Conservation (phyloP, 371 early-diverging fungal species). For the Zychaea mexicana region DNA sequence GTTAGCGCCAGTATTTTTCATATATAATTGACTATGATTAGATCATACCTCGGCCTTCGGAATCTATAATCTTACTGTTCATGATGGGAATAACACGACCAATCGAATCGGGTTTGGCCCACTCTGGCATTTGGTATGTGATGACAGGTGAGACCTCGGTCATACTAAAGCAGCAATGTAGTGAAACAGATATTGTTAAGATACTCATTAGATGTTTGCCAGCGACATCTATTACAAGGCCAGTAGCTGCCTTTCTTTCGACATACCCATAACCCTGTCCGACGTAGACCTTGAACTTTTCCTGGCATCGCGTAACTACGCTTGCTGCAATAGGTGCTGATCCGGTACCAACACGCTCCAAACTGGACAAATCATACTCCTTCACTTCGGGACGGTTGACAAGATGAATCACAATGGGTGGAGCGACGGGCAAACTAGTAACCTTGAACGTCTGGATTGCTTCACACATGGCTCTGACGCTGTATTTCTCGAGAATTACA, state of each 20-base stretch:
- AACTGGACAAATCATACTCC: conserved; percentile 59
- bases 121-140: conserved; percentile 14
- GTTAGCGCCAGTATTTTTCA: too few relatives aligned
- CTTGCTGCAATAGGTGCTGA: conserved; percentile 67
- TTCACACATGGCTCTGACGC: conserved; percentile 36
- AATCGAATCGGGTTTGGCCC: conserved; percentile 54
- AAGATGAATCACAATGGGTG: conserved; percentile 67
- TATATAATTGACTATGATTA: too few relatives aligned
- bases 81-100: conserved; percentile 70
- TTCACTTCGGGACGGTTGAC: conserved; percentile 62
- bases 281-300: not conserved
- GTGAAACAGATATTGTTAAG: too few relatives aligned
- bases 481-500: conserved; percentile 11
- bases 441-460: conserved; percentile 55
- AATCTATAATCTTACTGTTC: conserved; percentile 67
- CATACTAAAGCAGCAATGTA: conserved; percentile 26
- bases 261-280: conserved; percentile 4
- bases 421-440: conserved; percentile 62
- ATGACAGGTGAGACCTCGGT: conserved; percentile 60
- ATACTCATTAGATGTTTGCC: too few relatives aligned
- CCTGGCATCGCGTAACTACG: not conserved
- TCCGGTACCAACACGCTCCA: conserved; percentile 57
- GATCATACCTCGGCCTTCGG: conserved; percentile 42
- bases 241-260: not conserved
- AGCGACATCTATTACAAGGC: conserved; percentile 56